Evolutionary conservation across 2,329 filamentous ascomycete genomes (phyloP).

Genomic region (Fusarium duplospermum): DNA sequence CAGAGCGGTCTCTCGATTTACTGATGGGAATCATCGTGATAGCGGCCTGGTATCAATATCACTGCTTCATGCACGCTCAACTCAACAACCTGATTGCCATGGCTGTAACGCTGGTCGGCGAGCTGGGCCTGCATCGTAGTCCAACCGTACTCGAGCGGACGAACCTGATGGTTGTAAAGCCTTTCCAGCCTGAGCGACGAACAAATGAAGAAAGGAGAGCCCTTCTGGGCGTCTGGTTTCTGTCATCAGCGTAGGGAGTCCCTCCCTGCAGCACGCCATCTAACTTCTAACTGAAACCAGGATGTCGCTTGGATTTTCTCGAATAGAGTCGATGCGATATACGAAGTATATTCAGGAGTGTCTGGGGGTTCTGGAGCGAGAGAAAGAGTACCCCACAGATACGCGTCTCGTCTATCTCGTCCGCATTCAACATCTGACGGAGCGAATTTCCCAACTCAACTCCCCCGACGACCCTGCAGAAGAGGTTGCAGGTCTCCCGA

Average conservation of each 20-base stretch:
- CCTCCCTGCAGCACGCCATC: accelerated
- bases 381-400: constrained; percentile 60
- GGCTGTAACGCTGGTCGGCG: constrained; percentile 59
- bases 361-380: constrained; percentile 56
- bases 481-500: constrained; percentile 49
- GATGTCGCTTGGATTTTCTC: constrained; percentile 55
- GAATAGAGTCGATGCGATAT: constrained; percentile 62
- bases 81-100: constrained; percentile 63
- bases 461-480: constrained; percentile 50
- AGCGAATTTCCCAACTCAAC: constrained; percentile 60
- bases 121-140: constrained; percentile 58
- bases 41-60: constrained; percentile 64
- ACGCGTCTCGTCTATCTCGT: constrained; percentile 58
- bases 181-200: constrained; percentile 51
- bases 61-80: constrained; percentile 65
- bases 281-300: constrained; percentile 40
- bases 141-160: constrained; percentile 57
- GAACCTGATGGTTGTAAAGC: constrained; percentile 56
- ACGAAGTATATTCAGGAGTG: constrained; percentile 65
- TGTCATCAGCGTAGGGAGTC: constrained; percentile 61
- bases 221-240: constrained; percentile 65
- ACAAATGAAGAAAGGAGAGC: constrained; percentile 65
- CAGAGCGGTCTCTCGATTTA: constrained; percentile 62
- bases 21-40: constrained; percentile 62
- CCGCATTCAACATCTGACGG: constrained; percentile 61